Conservation (phyloP, 768 basidiomycete genomes). For the Lyophyllum semitale region DNA sequence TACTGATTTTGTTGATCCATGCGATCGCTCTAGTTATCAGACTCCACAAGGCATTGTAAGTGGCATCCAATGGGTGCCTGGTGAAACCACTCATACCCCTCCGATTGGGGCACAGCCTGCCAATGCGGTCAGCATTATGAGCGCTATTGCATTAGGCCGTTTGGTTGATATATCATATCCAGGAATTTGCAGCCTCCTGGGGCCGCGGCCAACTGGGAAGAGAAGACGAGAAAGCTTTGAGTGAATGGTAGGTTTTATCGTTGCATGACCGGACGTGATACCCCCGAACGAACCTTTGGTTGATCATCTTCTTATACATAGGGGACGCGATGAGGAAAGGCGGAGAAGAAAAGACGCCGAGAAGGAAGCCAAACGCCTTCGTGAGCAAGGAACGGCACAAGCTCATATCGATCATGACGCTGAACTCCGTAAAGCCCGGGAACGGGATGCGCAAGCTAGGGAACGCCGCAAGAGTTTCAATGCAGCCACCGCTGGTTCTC, state of each 20-base stretch:
- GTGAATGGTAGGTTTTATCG: conserved; percentile 42
- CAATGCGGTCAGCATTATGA: conserved; percentile 41
- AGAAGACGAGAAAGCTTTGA: conserved; percentile 41
- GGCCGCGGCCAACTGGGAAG: conserved; percentile 41
- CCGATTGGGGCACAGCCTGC: conserved; percentile 66
- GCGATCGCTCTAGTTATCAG: conserved; percentile 57
- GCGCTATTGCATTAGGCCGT: conserved; percentile 8
- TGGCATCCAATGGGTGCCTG: conserved; percentile 70
- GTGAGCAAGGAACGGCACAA: conserved; percentile 48
- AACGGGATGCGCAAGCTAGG: conserved; percentile 49
- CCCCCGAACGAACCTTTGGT: conserved; percentile 2
- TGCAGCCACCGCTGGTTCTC: conserved; percentile 33
- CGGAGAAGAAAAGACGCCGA: conserved; percentile 44
- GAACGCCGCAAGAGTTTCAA: conserved; percentile 61
- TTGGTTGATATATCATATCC: conserved; percentile 5
- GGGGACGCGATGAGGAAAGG: conserved; percentile 51
- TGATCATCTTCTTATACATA: conserved; percentile 21
- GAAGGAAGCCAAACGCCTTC: conserved; percentile 47
- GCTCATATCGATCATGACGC: conserved; percentile 46
- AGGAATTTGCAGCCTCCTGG: conserved; percentile 68
- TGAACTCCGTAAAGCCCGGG: conserved; percentile 59
- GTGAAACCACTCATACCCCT: conserved; percentile 63
- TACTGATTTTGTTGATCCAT: conserved; percentile 21
- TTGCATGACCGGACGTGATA: not conserved
- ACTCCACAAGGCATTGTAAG: conserved; percentile 66